A percentile compares a stretch with the other conserved stretches of the same genome.
Evolutionary conservation across 148 eudicot genomes (phyloP).

Genomic region (Fallopia convolvulus): DNA sequence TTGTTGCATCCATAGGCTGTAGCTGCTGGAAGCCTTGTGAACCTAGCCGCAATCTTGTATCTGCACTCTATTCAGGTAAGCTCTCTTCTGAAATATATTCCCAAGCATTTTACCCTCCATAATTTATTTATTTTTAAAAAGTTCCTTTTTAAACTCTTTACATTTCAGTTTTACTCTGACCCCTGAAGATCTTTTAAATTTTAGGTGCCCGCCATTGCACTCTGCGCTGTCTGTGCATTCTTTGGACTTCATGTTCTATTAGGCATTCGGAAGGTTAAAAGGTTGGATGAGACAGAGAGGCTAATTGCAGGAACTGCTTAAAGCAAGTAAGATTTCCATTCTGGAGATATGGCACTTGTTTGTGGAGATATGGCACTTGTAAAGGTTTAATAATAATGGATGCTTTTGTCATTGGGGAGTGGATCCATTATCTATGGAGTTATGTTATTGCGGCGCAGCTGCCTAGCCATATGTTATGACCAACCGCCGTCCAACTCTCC

Average conservation of each 20-base stretch:
- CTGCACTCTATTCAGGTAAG: constrained; percentile 75
- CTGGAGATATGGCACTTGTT: neutral
- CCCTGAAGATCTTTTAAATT: neutral
- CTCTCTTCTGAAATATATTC: constrained; percentile 4
- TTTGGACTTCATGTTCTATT: constrained; percentile 81
- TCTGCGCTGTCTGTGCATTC: constrained; percentile 50
- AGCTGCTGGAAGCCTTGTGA: constrained; percentile 86
- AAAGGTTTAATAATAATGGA: neutral
- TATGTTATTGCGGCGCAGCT: neutral
- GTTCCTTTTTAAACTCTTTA: neutral
- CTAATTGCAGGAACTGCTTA: constrained; percentile 90
- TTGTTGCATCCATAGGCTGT: constrained; percentile 47
- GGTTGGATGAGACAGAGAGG: constrained; percentile 69
- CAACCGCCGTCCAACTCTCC: neutral
- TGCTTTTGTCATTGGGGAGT: neutral
- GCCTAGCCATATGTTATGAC: neutral
- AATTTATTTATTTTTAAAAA: too few species aligned
- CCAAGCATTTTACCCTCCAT: neutral
- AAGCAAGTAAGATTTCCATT: constrained; percentile 20
- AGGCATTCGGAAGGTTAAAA: constrained; percentile 74
- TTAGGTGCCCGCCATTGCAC: constrained; percentile 66
- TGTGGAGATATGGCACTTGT: neutral
- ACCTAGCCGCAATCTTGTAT: constrained; percentile 79
- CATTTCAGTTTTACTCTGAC: neutral
- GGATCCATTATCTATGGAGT: neutral